Percentiles rank a stretch among this genome's conserved stretches.
phyloP scores from a whole-genome alignment of 352 stramenopile genomes.

The Pythium sp. region DNA sequence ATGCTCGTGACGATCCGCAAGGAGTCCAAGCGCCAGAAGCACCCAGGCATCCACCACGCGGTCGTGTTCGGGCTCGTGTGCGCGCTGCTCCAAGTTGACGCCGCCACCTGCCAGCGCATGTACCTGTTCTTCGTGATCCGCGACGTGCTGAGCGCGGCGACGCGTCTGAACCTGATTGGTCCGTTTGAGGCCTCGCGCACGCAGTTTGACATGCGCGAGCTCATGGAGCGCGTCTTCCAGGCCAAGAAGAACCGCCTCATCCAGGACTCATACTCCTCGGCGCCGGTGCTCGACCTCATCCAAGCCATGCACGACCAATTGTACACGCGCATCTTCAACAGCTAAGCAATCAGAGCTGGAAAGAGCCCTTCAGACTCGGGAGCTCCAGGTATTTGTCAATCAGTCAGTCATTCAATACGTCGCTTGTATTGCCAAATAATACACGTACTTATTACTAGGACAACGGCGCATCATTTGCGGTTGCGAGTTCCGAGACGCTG shows the following conservation, averaged over 20 bases:
- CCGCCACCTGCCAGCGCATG: slow-evolving; percentile 60
- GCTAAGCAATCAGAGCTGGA: slow-evolving; percentile 20
- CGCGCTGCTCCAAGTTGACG: slow-evolving; percentile 44
- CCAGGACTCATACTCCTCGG: slow-evolving; percentile 72
- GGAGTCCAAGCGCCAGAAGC: slow-evolving; percentile 43
- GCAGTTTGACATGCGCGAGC: slow-evolving; percentile 49
- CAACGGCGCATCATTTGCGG: not conserved
- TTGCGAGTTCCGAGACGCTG: slow-evolving; percentile 19
- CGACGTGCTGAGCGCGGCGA: slow-evolving; percentile 76
- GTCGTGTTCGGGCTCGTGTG: slow-evolving; percentile 72
- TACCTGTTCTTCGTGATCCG: slow-evolving; percentile 74
- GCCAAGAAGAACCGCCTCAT: slow-evolving; percentile 64
- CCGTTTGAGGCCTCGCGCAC: slow-evolving; percentile 67
- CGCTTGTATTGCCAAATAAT: not conserved
- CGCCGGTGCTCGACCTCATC: slow-evolving; percentile 74
- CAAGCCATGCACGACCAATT: slow-evolving; percentile 84
- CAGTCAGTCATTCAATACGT: not conserved
- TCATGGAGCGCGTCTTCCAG: slow-evolving; percentile 57
- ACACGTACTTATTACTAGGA: not conserved
- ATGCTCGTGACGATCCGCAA: slow-evolving; percentile 47
- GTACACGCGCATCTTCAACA: slow-evolving; percentile 90
- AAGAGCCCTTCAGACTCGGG: not conserved
- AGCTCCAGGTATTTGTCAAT: not conserved
- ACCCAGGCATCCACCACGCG: slow-evolving; percentile 58
- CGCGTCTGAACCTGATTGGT: slow-evolving; percentile 75